Percentiles rank a stretch among this genome's conserved stretches.
phyloP scores from a whole-genome alignment of 352 stramenopile genomes.

The Globisporangium heterothallicum region DNA sequence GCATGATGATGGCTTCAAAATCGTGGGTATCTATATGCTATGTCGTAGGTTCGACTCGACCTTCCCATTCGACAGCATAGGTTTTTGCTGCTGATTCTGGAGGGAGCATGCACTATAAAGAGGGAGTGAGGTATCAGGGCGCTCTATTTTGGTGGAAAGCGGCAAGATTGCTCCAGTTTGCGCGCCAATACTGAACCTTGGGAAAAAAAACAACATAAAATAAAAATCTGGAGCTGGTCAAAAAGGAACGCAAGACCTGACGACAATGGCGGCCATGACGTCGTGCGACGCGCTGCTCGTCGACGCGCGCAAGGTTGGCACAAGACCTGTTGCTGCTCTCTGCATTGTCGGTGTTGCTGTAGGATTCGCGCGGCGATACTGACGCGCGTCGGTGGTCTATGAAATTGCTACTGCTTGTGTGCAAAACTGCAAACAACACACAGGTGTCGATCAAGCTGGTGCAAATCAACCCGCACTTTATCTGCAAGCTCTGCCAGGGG shows the following conservation, averaged over 20 bases:
- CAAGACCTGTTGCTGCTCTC: no score
- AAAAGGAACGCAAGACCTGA: slow-evolving; percentile 1
- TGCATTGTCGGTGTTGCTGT: background rate
- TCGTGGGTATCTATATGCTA: no score
- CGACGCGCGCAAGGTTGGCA: slow-evolving; percentile 41
- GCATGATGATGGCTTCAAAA: no score
- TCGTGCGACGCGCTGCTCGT: slow-evolving; percentile 26
- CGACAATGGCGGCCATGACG: background rate
- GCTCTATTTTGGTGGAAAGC: slow-evolving; percentile 1
- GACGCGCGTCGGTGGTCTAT: no score
- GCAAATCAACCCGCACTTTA: slow-evolving; percentile 49
- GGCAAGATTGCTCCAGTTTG: background rate
- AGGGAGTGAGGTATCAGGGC: background rate
- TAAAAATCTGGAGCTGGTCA: background rate
- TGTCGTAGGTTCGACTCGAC: no score
- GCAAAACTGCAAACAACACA: background rate
- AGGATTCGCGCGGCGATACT: no score
- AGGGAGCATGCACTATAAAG: no score
- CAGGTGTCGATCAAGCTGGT: slow-evolving; percentile 42
- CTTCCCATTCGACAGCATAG: no score
- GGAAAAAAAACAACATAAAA: background rate
- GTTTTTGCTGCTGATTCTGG: no score
- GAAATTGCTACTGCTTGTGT: no score
- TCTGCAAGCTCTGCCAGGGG: slow-evolving; percentile 60
- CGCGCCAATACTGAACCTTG: background rate